Evolutionary conservation across 1,284 basidiomycete species (phyloP), one percentile per base, ranked within the genome.

Genomic region (Boletellus deceptivus): DNA sequence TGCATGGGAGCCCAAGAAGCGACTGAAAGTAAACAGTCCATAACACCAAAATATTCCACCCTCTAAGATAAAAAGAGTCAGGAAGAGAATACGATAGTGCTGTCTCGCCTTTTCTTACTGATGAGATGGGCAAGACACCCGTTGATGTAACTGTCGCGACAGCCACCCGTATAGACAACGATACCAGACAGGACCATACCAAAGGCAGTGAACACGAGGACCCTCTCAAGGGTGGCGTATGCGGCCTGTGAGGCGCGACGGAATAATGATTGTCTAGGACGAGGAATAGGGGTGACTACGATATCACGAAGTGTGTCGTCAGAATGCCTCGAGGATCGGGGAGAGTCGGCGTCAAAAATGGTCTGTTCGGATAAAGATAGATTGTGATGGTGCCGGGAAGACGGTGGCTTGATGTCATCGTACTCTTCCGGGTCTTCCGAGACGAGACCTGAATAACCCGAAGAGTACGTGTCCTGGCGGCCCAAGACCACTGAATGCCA

Each of bases 121-220:
- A 98, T 96, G 41, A 94, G 72, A 72, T 98, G 95, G 1, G 96
- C 95, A 17, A 94, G 76, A 60, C 94, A 98, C 0, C 82, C 84
- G 61, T 93, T 94, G 54, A 86, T 61, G 62, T 85, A 89, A 56
- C 78, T 82, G 48, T 77, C 76, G 48, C 92, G 80, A 70, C 93
- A 94, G 36, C 87, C 86, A 36, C 92, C 87, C 53, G 89, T 88
- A 68, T 94, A 95, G 7, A 86, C 75, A 10, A 88, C 81, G 22
- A 91, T 73, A 2, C 92, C 93, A 1, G 81, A 78, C 31, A 91
- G 61, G 16, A 84, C 56, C 59, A 86, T 79, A 33, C 73, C 78
- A 53, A 89, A 84, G 5, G 80, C 91, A 27, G 85, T 81, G 44
- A 90, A 75, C 4, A 93, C 79, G 8, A 92, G 72, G 4, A 66